A percentile compares a stretch with the other conserved stretches of the same genome.
These are phyloP conservation scores for Rhododendron mucronatum DNA, from an alignment of 148 eudicot species.

Conservation along the genomic window DNA sequence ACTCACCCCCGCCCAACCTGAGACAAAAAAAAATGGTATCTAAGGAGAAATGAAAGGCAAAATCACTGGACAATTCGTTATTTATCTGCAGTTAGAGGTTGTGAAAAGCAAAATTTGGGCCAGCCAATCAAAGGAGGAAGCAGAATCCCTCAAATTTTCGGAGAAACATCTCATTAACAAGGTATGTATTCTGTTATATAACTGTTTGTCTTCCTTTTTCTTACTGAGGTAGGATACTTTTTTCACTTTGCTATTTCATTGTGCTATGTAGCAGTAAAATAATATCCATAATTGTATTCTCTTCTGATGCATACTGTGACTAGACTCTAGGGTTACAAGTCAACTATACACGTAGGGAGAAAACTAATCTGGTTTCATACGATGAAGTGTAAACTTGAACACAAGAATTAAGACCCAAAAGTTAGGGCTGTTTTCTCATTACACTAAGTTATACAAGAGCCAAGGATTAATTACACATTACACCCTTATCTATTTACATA, in stretches of 20 bases:
- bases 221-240: not conserved
- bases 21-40: not conserved
- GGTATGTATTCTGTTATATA: slow-evolving; percentile 32
- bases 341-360: not conserved
- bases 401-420: too few species aligned
- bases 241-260: not conserved
- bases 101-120: slow-evolving; percentile 62
- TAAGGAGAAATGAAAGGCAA: not conserved
- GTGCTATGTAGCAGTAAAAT: not conserved
- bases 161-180: slow-evolving; percentile 82
- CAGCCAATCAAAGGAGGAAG: slow-evolving; percentile 70
- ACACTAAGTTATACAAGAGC: too few species aligned
- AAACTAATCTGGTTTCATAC: not conserved
- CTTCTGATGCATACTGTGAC: not conserved
- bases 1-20: not conserved
- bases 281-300: not conserved
- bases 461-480: too few species aligned
- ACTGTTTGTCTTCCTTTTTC: slow-evolving; percentile 1
- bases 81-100: slow-evolving; percentile 55
- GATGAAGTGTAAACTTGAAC: too few species aligned
- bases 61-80: not conserved
- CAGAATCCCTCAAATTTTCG: slow-evolving; percentile 61
- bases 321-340: not conserved
- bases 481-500: too few species aligned
- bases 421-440: too few species aligned